These are phyloP conservation scores for Eucalyptus melliodora DNA, from an alignment of 345 rosid species.

Conservation along the genomic window DNA sequence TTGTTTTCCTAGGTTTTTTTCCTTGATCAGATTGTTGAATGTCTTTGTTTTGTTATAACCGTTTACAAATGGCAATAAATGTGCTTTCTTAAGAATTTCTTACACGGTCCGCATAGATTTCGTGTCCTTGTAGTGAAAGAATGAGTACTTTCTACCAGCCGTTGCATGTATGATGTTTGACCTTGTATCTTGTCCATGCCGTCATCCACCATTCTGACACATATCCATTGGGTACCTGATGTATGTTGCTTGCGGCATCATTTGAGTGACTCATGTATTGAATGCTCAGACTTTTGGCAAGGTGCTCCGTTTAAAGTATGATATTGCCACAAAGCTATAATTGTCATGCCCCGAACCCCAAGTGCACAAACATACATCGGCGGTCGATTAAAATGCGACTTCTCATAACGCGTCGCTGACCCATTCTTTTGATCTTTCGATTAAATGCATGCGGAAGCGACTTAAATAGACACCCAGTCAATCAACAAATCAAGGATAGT, in stretches of 20 bases:
- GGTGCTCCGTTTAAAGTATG: not conserved
- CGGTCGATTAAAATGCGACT: too few species aligned
- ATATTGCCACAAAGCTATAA: not conserved
- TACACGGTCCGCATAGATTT: not conserved
- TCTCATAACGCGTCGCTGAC: fast-evolving
- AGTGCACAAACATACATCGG: too few species aligned
- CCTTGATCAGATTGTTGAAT: not conserved
- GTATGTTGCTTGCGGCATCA: not conserved
- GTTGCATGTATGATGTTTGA: not conserved
- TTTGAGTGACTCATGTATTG: not conserved
- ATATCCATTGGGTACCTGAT: not conserved
- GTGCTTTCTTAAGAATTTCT: not conserved
- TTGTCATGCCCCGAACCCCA: too few species aligned
- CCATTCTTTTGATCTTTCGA: too few species aligned
- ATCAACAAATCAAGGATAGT: too few species aligned
- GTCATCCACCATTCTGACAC: not conserved
- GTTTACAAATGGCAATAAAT: not conserved
- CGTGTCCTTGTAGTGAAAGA: not conserved
- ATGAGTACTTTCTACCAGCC: not conserved
- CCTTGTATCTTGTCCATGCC: not conserved
- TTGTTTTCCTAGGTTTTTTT: not conserved
- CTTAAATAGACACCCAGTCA: too few species aligned
- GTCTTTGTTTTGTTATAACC: not conserved
- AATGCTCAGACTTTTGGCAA: not conserved
- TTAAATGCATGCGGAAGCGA: too few species aligned